Evolutionary conservation across 768 basidiomycete genomes (phyloP), one percentile per base, ranked within the genome.

Genomic region (Pleurotus eryngii): DNA sequence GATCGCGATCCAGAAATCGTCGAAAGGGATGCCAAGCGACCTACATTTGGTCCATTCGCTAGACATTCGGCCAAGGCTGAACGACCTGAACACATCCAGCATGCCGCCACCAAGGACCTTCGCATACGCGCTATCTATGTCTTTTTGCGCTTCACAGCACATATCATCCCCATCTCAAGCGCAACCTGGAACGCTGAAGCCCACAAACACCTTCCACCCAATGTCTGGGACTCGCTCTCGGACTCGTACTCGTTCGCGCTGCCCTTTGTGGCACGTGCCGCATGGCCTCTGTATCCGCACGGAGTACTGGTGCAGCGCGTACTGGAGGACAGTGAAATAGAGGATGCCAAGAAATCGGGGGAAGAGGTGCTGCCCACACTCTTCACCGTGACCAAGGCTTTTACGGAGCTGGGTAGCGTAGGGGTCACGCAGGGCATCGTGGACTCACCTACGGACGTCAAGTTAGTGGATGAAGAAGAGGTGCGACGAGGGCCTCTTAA

Each of bases 241-340:
- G 51, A 54, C 20, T 54, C 51, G 9, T 90, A 86, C 64, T 89
- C 88, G 1, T 87, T 92, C 66, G 82, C 87, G 26, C 72, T 94
- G 3, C 92, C 92, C 0, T 94, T 94, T 65, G 81, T 90, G 57
- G 88, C 91, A 3, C 79, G 86, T 38, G 82, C 77, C 59, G 91
- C 88, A 1, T 92, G 90, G 90, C 84, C 91, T 3, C 72, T 91
- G 18, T 77, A 76, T 57, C 92, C 92, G 1, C 86, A 89, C 60
- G 92, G 92, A 1, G 80, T 93, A 20, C 77, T 93, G 73, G 81
- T 94, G 43, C 89, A 93, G 63, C 78, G 92, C 24, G 81, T 83
- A 4, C 74, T 91, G 48, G 89, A 90, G 62, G 76, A 81, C 1
- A 73, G 75, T 5, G 91, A 94, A 67, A 65, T 86, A 4, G 76